Percentiles rank a stretch among this genome's conserved stretches.
Conservation (phyloP, 192 early-diverging fungal genomes). For the Mortierella claussenii region DNA sequence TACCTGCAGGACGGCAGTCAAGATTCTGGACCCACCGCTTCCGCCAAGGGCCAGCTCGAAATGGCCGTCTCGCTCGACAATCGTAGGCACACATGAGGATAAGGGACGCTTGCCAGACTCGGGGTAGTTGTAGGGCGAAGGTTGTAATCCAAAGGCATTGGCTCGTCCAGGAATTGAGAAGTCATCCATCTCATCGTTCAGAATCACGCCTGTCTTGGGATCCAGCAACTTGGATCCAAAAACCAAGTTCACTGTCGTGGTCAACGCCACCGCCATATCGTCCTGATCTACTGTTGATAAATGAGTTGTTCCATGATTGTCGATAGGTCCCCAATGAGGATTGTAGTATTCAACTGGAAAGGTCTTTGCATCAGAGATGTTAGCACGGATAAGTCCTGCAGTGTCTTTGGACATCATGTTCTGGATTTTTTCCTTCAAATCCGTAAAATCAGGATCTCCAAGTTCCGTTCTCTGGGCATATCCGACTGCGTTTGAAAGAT, state of each 20-base stretch:
- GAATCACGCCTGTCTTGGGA: conserved; percentile 83
- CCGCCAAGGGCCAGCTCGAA: conserved; percentile 85
- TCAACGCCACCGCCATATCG: conserved; percentile 84
- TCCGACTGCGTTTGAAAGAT: conserved; percentile 53
- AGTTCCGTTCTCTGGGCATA: conserved; percentile 85
- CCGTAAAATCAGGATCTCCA: conserved; percentile 81
- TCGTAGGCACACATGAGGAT: conserved; percentile 71
- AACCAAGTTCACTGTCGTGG: conserved; percentile 89
- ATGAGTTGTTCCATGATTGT: conserved; percentile 93
- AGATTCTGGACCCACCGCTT: conserved; percentile 89
- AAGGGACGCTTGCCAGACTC: conserved; percentile 88
- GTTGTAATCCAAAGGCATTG: conserved; percentile 83
- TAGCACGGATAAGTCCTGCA: conserved; percentile 70
- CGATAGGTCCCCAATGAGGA: conserved; percentile 77
- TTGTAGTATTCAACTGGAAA: conserved; percentile 81
- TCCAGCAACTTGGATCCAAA: conserved; percentile 94
- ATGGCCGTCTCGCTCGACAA: conserved; percentile 71
- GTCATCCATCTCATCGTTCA: conserved; percentile 98
- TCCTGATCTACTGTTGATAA: conserved; percentile 81
- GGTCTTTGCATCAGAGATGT: conserved; percentile 79
- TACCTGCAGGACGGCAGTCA: conserved; percentile 74
- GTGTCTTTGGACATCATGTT: conserved; percentile 77
- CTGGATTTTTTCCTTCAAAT: conserved; percentile 66
- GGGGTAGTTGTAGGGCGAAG: conserved; percentile 87
- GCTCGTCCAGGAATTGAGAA: conserved; percentile 82